Evolutionary conservation across 768 basidiomycete genomes (phyloP), one percentile per base, ranked within the genome.

Genomic region (Podaxis sp.): DNA sequence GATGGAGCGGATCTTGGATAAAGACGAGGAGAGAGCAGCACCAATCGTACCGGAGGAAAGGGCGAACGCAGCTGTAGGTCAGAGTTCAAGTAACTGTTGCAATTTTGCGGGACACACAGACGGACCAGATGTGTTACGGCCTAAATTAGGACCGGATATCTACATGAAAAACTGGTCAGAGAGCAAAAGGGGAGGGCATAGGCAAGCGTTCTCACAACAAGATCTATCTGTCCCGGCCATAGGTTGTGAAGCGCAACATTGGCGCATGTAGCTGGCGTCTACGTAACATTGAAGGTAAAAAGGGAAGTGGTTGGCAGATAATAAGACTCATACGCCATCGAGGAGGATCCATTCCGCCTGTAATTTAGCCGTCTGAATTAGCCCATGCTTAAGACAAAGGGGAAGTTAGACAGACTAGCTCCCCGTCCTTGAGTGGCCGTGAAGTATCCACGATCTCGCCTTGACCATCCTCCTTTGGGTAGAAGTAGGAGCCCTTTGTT

Each of bases 21-120:
- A 80, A 24, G 85, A 85, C 22, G 89, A 88, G 28, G 91, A 91
- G 73, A 98, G 79, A 15, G 96, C 91, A 2, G 95, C 95, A 42
- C 96, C 96, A 65, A 99, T 81, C 1, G 96, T 98, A 2, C 96
- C 96, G 30, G 93, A 95, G 1, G 94, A 95, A 48, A 98, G 81
- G 2, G 90, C 83, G 72, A 95, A 94, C 1, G 95, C 95, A 40
- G 93, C 92, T 87, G 60, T 46, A 55, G 64, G 53, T 67, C 68
- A 52, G 9, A 65, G 64, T 55, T 64, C 44, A 60, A 67, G 30
- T 24, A 49, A 55, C 57, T 36, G 1, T 11, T 52, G 11, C 49
- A 48, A 52, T 55, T 46, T 46, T 26, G 5, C 38, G 51, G 4
- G 30, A 52, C 24, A 22, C 57, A 51, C 57, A 65, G 52, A 73